Evolutionary conservation across 225 moss, liverwort and hornwort species (phyloP), one percentile per base, ranked within the genome.

Genomic region (Pseudisothecium myosuroides): DNA sequence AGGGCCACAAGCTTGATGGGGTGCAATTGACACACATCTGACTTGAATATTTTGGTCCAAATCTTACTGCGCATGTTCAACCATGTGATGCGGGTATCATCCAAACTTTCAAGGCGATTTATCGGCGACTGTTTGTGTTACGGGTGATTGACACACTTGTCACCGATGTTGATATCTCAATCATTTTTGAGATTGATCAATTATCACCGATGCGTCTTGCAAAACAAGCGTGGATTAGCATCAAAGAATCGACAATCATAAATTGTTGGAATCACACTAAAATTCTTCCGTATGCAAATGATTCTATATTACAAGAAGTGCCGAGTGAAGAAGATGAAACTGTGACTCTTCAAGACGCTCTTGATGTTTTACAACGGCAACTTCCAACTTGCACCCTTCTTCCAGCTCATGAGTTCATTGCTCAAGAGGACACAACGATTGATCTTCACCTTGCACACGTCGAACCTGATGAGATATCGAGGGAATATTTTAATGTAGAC

Each of bases 101-200:
- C 18, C 6, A 0, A 29, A 74, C 18, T 47, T 74, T 47, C 43
- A 47, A 74, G 74, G 29, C 18, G 6, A 74, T 74, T 29, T 74
- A 29, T 47, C 0, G 2, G 3, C 0, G 1, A 0, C 0, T 45
- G 0, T 47, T 47, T 74, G 29, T 47, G 1, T 47, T 74, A 74
- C 11, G 2, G 10, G 16, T 47, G 2, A 43, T 74, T 31, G 17
- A 19, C 7, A 43, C 27, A 11, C 74, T 74, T 74, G 7, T 31
- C 10, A 29, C 1, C 2, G 1, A 74, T 47, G 10, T 29, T 47
- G 74, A 74, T 47, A 47, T 74, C 3, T 74, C 2, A 0, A 73
- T 17, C 10, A 73, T 45, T 45, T 73, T 43, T 43, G 4, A 41
- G 0, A 72, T 71, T 43, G 39, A 72, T 43, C 72, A 43, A 43